These are phyloP conservation scores for Viola odorata DNA, from an alignment of 345 rosid species.

Conservation along the genomic window DNA sequence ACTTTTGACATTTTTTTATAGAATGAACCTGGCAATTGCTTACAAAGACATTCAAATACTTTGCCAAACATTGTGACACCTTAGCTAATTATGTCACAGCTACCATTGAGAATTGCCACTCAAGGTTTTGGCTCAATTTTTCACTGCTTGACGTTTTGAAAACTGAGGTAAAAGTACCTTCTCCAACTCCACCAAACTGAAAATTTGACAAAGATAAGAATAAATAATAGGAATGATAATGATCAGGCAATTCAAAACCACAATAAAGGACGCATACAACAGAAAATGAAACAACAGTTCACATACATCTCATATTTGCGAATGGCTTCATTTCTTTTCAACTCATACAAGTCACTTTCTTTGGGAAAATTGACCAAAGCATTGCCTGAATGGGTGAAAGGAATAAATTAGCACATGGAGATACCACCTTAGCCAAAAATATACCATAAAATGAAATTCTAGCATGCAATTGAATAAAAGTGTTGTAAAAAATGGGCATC, in stretches of 20 bases:
- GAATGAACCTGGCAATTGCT: background rate
- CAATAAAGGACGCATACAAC: background rate
- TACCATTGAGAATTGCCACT: background rate
- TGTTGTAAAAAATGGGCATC: background rate
- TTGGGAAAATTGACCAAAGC: conserved; percentile 70
- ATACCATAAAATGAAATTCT: background rate
- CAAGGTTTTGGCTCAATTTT: conserved; percentile 1
- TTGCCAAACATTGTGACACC: background rate
- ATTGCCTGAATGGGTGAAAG: conserved; percentile 36
- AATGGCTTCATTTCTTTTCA: conserved; percentile 68
- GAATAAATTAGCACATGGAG: background rate
- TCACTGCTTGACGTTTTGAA: conserved; percentile 26
- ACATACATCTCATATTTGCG: conserved; percentile 83
- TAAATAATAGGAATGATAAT: background rate
- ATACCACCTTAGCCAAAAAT: too few relatives aligned
- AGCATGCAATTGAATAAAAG: background rate
- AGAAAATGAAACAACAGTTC: background rate
- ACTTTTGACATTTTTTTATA: background rate
- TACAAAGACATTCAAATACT: background rate
- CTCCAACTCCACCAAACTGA: conserved; percentile 78
- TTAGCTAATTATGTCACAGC: background rate
- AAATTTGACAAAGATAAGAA: conserved; percentile 5
- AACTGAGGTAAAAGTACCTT: conserved; percentile 68
- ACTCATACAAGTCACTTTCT: conserved; percentile 63
- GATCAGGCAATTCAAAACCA: background rate